A percentile compares a stretch with the other conserved stretches of the same genome.
phyloP scores from a whole-genome alignment of 257 asterid species.

The Vinca minor region DNA sequence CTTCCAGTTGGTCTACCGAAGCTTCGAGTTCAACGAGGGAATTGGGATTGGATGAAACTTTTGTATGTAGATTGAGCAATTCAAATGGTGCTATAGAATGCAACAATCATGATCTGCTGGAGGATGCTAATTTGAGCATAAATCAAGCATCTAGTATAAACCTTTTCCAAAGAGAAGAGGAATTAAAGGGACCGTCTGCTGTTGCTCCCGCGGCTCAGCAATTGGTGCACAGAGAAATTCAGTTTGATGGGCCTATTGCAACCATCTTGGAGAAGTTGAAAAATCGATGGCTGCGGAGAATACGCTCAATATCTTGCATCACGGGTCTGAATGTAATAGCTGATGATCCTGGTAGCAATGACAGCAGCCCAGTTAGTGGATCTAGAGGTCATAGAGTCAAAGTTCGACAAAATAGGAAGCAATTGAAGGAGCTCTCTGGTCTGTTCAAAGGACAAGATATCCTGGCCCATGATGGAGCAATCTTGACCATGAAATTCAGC shows the following conservation, averaged over 20 bases:
- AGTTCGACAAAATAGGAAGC: slow-evolving; percentile 48
- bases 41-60: slow-evolving; percentile 21
- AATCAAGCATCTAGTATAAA: slow-evolving; percentile 16
- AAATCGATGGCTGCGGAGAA: slow-evolving; percentile 43
- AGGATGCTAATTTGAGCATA: slow-evolving; percentile 20
- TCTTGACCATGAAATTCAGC: slow-evolving; percentile 79
- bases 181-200: slow-evolving; percentile 19
- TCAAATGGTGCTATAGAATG: slow-evolving; percentile 21
- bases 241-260: slow-evolving; percentile 20
- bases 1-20: slow-evolving; percentile 37
- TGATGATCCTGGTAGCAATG: slow-evolving; percentile 17
- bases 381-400: slow-evolving; percentile 42
- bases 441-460: slow-evolving; percentile 68
- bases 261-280: slow-evolving; percentile 30
- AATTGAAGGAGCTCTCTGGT: slow-evolving; percentile 71
- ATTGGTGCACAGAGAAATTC: slow-evolving; percentile 21
- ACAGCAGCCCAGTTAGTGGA: slow-evolving; percentile 19
- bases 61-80: slow-evolving; percentile 22
- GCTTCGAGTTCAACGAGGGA: slow-evolving; percentile 25
- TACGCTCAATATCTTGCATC: slow-evolving; percentile 50
- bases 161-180: slow-evolving; percentile 19
- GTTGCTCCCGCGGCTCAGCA: slow-evolving; percentile 20
- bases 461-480: slow-evolving; percentile 79
- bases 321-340: slow-evolving; percentile 23
- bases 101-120: slow-evolving; percentile 20